Conservation (phyloP, 2,329 filamentous ascomycete genomes). For the Claviceps sorghi region DNA sequence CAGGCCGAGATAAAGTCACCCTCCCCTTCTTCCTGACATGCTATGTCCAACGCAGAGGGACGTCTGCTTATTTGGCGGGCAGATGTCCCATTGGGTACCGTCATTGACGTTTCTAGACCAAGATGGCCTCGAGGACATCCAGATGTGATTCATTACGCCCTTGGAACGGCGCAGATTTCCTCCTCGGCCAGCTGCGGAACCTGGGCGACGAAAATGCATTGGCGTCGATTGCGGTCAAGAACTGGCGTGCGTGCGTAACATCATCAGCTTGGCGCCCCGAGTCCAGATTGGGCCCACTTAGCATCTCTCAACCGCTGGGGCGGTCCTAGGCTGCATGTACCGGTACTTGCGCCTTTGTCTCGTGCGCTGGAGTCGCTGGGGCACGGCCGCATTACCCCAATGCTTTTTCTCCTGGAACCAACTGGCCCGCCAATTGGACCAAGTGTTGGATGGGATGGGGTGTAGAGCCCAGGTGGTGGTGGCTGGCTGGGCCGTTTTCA, state of each 20-base stretch:
- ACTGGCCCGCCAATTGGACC: background rate
- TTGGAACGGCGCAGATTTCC: no score
- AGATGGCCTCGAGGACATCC: no score
- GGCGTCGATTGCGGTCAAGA: background rate
- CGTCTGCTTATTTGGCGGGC: no score
- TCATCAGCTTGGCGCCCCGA: background rate
- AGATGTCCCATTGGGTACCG: background rate
- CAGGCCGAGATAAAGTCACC: no score
- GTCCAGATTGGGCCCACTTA: background rate
- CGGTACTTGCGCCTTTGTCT: conserved; percentile 1
- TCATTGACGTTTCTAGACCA: background rate
- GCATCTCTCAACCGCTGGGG: conserved; percentile 8
- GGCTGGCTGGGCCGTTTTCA: background rate
- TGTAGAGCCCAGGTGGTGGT: no score
- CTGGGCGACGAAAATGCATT: background rate
- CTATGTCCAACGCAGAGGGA: no score
- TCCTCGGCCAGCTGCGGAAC: no score
- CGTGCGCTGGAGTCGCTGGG: conserved; percentile 2
- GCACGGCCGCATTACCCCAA: conserved; percentile 9
- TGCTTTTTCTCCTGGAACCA: conserved; percentile 4
- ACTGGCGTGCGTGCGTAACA: background rate
- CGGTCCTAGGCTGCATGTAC: conserved; percentile 1
- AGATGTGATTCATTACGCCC: no score
- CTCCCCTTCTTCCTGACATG: no score
- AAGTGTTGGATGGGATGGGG: no score